Evolutionary conservation across 2,329 filamentous ascomycete genomes (phyloP), one percentile per base, ranked within the genome.

Genomic region (Stagonosporopsis vannaccii): DNA sequence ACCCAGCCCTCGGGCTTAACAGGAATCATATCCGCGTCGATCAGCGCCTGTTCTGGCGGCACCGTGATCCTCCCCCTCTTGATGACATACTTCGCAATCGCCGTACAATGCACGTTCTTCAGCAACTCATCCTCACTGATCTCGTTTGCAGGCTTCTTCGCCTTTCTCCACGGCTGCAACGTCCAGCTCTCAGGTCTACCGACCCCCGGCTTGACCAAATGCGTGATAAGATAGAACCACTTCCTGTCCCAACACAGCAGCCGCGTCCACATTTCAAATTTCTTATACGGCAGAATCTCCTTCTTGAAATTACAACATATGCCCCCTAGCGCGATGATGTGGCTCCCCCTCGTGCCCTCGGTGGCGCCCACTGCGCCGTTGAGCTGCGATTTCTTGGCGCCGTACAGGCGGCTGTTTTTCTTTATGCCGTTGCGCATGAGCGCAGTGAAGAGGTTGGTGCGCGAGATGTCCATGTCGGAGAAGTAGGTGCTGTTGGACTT

Each of bases 401-500:
- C 68, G 17, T 63, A 59, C 12, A 66, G 22, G 4, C 67, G 55
- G 13, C 57, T 62, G 48, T 68, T 67, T 47, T 73, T 74, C 46
- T 71, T 71, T 33, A 83, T 78, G 2, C 76, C 80, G 17, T 76
- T 79, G 13, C 79, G 75, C 32, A 83, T 75, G 0, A 83, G 64
- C 1, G 75, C 76, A 7, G 87, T 89, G 49, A 96, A 86, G 8
- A 95, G 85, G 62, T 96, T 90, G 0, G 90, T 90, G 53, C 95
- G 90, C 35, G 89, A 87, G 57, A 94, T 85, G 76, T 96, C 92
- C 63, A 96, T 86, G 76, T 96, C 92, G 63, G 87, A 81, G 73
- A 96, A 96, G 80, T 96, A 96, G 26, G 92, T 96, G 66, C 85
- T 87, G 79, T 92, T 91, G 59, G 87, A 88, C 74, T 93, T 92